phyloP scores from a whole-genome alignment of 441 rosid genomes.

The Corymbia citriodora region DNA sequence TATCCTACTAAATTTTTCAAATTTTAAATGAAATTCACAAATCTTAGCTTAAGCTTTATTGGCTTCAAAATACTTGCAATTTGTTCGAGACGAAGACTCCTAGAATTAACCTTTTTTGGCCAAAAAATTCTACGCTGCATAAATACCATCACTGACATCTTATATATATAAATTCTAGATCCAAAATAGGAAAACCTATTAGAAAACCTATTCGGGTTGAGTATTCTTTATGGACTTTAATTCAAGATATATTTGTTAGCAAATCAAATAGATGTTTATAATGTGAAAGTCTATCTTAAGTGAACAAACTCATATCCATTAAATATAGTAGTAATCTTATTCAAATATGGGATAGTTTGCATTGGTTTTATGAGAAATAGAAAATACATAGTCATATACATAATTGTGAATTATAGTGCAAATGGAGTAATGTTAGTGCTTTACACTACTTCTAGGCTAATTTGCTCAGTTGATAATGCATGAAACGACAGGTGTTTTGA shows the following conservation, averaged over 20 bases:
- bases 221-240: no score
- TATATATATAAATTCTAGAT: no score
- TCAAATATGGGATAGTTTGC: not conserved
- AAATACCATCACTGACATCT: no score
- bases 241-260: not conserved
- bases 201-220: not conserved
- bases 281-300: not conserved
- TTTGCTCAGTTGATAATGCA: not conserved
- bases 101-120: not conserved
- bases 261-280: no score
- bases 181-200: no score
- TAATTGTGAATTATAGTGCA: not conserved
- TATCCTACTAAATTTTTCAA: not conserved
- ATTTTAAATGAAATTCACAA: not conserved
- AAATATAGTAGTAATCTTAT: no score
- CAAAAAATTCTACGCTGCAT: rapidly evolving
- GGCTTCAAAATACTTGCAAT: not conserved
- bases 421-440: not conserved
- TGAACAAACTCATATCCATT: not conserved
- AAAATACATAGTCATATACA: not conserved
- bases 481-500: no score
- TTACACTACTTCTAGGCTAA: not conserved
- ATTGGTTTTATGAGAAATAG: not conserved
- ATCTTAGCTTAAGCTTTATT: not conserved
- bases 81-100: not conserved